Percentiles rank a stretch among this genome's conserved stretches.
Evolutionary conservation across 495 filamentous ascomycete species (phyloP).

Genomic region (Paragyromitra xinjiangensis): DNA sequence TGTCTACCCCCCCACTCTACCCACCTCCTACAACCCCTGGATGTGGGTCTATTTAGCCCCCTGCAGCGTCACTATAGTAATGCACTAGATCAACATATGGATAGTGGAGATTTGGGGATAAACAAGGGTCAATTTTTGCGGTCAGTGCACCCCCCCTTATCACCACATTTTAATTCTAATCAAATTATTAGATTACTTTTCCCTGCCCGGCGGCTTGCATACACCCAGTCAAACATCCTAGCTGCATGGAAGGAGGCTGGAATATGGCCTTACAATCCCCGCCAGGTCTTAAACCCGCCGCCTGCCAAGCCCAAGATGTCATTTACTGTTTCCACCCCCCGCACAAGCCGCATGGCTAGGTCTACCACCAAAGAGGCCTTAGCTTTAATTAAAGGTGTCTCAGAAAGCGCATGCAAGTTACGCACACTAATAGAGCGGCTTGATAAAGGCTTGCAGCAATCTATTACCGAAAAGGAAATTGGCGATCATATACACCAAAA

Average conservation of each 20-base stretch:
- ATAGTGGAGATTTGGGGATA: slow-evolving; percentile 2
- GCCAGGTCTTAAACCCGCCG: too few relatives aligned
- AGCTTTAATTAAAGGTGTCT: background rate
- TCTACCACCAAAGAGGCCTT: too few relatives aligned
- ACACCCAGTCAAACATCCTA: slow-evolving; percentile 8
- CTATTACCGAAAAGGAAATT: background rate
- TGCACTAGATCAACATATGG: slow-evolving; percentile 21
- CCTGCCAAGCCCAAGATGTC: too few relatives aligned
- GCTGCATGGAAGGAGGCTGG: slow-evolving; percentile 8
- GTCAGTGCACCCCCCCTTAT: too few relatives aligned
- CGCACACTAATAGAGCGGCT: background rate
- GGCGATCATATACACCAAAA: background rate
- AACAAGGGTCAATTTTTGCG: slow-evolving; percentile 16
- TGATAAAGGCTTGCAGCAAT: background rate
- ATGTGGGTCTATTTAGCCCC: slow-evolving; percentile 38
- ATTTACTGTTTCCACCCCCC: too few relatives aligned
- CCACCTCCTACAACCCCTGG: slow-evolving; percentile 37
- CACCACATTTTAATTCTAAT: background rate
- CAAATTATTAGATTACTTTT: background rate
- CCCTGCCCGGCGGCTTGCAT: background rate
- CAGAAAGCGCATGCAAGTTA: background rate
- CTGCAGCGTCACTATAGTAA: slow-evolving; percentile 24
- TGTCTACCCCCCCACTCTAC: slow-evolving; percentile 34
- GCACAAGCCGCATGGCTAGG: too few relatives aligned
- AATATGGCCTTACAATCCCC: background rate